Conservation (phyloP, 345 rosid genomes). For the Eutrema japonicum region DNA sequence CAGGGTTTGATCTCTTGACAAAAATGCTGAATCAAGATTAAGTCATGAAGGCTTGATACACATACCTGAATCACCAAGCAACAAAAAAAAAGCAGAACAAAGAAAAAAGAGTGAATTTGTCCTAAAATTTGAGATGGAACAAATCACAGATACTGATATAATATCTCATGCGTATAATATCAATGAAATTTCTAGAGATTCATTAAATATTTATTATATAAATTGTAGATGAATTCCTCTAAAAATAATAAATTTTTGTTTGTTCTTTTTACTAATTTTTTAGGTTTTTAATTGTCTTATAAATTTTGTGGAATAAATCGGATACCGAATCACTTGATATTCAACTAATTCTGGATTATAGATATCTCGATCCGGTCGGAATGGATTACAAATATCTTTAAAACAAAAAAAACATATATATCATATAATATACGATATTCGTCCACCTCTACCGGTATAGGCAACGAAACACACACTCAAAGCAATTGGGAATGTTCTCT, state of each 20-base stretch:
- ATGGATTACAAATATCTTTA: neutral
- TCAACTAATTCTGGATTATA: neutral
- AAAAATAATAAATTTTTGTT: neutral
- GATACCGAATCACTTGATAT: neutral
- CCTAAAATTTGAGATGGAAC: neutral
- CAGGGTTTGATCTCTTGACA: slow-evolving; percentile 15
- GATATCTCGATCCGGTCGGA: neutral
- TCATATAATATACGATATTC: neutral
- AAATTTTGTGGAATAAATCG: neutral
- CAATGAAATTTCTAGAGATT: too few species aligned
- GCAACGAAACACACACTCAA: slow-evolving; percentile 7
- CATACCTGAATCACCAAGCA: slow-evolving; percentile 10
- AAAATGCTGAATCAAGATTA: slow-evolving; percentile 9
- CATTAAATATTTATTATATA: neutral
- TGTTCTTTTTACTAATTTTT: neutral
- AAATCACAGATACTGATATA: neutral
- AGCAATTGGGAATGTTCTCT: slow-evolving; percentile 9
- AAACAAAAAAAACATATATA: too few species aligned
- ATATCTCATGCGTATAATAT: too few species aligned
- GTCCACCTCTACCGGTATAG: neutral
- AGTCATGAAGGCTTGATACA: slow-evolving; percentile 7
- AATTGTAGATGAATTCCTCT: neutral
- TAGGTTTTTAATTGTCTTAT: neutral
- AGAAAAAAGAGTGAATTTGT: neutral
- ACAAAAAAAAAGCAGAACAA: neutral